These are phyloP conservation scores for Mycena haematopus DNA, from an alignment of 768 basidiomycete genomes.

Conservation along the genomic window DNA sequence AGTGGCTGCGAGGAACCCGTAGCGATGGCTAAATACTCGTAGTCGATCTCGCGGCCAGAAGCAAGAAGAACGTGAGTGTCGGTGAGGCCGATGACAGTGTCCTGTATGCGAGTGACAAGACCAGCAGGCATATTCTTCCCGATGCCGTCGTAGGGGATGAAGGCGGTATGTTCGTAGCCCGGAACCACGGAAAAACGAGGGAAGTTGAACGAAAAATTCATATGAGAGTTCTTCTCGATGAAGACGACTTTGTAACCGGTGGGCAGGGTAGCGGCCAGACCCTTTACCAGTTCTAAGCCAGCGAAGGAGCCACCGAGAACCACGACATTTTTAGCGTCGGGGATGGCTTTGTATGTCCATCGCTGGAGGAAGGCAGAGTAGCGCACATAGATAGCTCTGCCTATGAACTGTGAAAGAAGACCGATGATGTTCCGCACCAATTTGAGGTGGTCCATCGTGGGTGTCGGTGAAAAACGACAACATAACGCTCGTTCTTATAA, in stretches of 20 bases:
- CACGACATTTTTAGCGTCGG: constrained; percentile 1
- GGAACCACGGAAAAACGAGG: not conserved
- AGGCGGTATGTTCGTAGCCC: constrained; percentile 2
- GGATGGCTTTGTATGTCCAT: not conserved
- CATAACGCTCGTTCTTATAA: not conserved
- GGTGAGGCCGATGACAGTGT: constrained; percentile 3
- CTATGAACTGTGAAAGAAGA: not conserved
- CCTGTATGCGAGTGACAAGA: not conserved
- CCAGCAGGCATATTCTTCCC: not conserved
- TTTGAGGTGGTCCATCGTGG: not conserved
- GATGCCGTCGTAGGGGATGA: constrained; percentile 1
- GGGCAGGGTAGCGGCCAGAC: not conserved
- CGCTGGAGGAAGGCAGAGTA: constrained; percentile 1
- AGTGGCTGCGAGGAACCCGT: constrained; percentile 4
- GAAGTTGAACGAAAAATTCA: not conserved
- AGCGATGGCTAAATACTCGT: not conserved
- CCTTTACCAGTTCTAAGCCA: not conserved
- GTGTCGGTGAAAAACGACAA: not conserved
- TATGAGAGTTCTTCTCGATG: constrained; percentile 1
- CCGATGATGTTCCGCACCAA: not conserved
- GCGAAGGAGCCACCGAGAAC: constrained; percentile 5
- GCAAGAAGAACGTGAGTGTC: not conserved
- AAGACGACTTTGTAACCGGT: not conserved
- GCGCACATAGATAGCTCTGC: not conserved
- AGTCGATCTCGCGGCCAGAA: not conserved